Base-by-base conservation (phyloP, 192 early-diverging fungal species). In the Coemansia sp. region DNA sequence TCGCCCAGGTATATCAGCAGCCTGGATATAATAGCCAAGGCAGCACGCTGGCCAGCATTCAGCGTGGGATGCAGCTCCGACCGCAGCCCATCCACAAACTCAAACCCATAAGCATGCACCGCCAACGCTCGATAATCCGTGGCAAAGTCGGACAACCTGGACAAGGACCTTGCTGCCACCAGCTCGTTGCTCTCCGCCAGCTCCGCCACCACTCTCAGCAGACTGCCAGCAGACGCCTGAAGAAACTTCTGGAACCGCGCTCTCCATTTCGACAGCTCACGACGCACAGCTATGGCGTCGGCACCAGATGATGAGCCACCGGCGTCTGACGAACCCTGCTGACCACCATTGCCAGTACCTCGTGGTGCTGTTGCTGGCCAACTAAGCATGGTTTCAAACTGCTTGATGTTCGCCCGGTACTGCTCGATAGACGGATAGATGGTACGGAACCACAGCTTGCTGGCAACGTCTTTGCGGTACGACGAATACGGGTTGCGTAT, bases 401-500 rank as follows among this genome's bases (percentile, higher is more conserved):
- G 73, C 51, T 72, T 75, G 51, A 81, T 73, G 56, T 71, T 67
- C 22, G 68, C 71, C 45, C 79, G 79, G 55, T 81, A 81, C 71
- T 81, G 73, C 61, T 73, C 74, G 43, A 81, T 81, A 17, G 66
- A 53, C 18, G 73, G 79, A 41, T 81, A 76, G 54, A 81, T 73
- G 32, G 59, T 36, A 51, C 71, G 67, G 51, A 76, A 71, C 79
- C 79, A 81, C 74, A 81, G 72, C 66, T 81, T 81, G 65, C 71
- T 66, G 57, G 61, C 68, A 2, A 75, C 71, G 68, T 76, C 79
- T 67, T 73, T 81, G 71, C 79, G 79, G 43, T 71, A 67, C 20
- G 79, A 73, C 56, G 79, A 70, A 56, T 68, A 76, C 45, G 79
- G 79, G 52, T 73, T 81, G 61, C 79, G 74, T 57, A 81, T 51